These are phyloP conservation scores for Solanum clarkiae DNA, from an alignment of 257 asterid genomes.

Conservation along the genomic window DNA sequence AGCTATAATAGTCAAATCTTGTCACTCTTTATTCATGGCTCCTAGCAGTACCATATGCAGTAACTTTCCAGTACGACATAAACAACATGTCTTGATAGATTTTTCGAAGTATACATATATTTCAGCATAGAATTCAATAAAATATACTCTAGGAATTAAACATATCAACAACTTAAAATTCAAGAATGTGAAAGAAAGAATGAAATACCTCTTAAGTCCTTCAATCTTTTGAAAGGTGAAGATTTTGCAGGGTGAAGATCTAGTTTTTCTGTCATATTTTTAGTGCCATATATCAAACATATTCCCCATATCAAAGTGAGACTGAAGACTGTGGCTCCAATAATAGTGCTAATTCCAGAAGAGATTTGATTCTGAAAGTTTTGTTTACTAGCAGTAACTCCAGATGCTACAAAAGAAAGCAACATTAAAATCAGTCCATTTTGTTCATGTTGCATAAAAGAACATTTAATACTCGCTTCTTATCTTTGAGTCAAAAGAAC, in stretches of 20 bases:
- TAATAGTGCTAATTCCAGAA: slow-evolving; percentile 19
- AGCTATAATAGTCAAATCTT: too few species aligned
- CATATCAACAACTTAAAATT: not conserved
- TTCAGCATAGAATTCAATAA: not conserved
- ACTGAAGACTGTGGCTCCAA: slow-evolving; percentile 25
- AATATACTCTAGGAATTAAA: not conserved
- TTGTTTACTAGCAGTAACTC: too few species aligned
- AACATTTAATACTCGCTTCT: too few species aligned
- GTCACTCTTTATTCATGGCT: too few species aligned
- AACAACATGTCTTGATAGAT: too few species aligned
- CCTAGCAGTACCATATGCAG: too few species aligned
- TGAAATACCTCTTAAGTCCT: not conserved
- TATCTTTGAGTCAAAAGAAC: too few species aligned
- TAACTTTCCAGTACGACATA: too few species aligned
- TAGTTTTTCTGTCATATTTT: not conserved
- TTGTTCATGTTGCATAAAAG: too few species aligned
- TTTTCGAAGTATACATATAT: not conserved
- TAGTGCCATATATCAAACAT: slow-evolving; percentile 24
- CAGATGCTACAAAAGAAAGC: too few species aligned
- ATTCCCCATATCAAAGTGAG: slow-evolving; percentile 32
- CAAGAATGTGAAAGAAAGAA: not conserved
- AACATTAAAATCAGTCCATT: too few species aligned
- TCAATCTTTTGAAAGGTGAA: not conserved
- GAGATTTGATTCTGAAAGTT: slow-evolving; percentile 20
- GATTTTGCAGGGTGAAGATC: not conserved